Evolutionary conservation across 2,329 filamentous ascomycete genomes (phyloP).

Genomic region (Penicillium hesseltinei): DNA sequence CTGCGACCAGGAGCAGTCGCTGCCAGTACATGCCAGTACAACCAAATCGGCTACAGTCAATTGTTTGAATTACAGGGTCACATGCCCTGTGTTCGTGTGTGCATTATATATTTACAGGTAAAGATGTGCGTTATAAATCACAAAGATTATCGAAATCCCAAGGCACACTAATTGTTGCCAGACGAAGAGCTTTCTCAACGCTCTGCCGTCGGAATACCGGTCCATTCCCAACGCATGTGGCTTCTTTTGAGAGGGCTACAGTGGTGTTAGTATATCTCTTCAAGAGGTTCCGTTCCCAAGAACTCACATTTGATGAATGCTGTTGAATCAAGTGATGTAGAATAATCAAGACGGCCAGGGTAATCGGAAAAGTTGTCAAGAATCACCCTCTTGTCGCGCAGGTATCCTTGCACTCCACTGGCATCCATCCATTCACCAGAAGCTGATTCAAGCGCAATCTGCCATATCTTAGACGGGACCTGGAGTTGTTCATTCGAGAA

Average conservation of each 20-base stretch:
- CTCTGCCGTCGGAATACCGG: slow-evolving; percentile 22
- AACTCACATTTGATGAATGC: slow-evolving; percentile 22
- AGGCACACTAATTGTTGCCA: slow-evolving; percentile 14
- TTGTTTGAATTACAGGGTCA: neutral
- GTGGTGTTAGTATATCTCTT: slow-evolving; percentile 9
- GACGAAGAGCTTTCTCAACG: slow-evolving; percentile 23
- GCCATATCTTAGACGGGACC: slow-evolving; percentile 15
- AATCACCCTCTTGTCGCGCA: slow-evolving; percentile 18
- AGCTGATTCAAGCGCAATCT: slow-evolving; percentile 15
- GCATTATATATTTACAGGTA: neutral
- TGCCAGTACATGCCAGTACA: neutral
- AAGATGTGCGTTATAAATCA: slow-evolving; percentile 1
- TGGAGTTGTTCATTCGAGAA: slow-evolving; percentile 13
- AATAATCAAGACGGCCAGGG: slow-evolving; percentile 6
- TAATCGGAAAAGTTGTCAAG: slow-evolving; percentile 12
- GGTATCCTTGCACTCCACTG: slow-evolving; percentile 23
- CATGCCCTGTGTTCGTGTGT: neutral
- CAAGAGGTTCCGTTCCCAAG: neutral
- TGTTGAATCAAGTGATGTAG: slow-evolving; percentile 12
- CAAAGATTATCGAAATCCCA: slow-evolving; percentile 15
- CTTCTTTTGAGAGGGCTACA: slow-evolving; percentile 17
- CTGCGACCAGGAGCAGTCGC: no score
- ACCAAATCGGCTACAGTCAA: neutral
- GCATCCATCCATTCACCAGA: slow-evolving; percentile 25
- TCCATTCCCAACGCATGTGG: slow-evolving; percentile 24